A percentile compares a stretch with the other conserved stretches of the same genome.
phyloP scores from a whole-genome alignment of 2,329 filamentous ascomycete species.

The Claviceps africana region DNA sequence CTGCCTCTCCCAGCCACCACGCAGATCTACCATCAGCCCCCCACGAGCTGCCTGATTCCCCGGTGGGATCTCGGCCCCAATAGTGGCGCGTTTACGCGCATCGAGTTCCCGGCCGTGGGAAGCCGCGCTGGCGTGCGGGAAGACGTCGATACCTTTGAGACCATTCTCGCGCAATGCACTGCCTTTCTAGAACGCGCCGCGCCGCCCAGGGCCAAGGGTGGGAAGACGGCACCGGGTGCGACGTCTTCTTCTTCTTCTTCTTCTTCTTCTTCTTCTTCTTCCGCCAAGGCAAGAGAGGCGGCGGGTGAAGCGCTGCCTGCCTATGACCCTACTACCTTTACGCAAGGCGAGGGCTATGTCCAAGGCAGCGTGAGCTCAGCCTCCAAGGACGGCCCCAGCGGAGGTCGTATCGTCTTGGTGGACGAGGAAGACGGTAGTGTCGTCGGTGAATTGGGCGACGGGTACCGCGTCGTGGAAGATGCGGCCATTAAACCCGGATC shows the following conservation, averaged over 20 bases:
- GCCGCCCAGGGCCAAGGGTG: slow-evolving; percentile 33
- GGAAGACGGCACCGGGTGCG: slow-evolving; percentile 13
- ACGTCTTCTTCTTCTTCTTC: no score
- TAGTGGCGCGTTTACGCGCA: slow-evolving; percentile 78
- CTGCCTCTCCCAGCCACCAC: slow-evolving; percentile 87
- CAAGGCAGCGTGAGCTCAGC: slow-evolving; percentile 43
- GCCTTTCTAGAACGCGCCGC: slow-evolving; percentile 79
- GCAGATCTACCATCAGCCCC: slow-evolving; percentile 93
- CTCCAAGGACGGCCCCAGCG: slow-evolving; percentile 21
- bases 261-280: no score
- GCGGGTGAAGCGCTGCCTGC: slow-evolving; percentile 34
- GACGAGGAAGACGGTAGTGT: slow-evolving; percentile 95
- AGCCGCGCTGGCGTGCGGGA: slow-evolving; percentile 66
- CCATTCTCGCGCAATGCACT: slow-evolving; percentile 93
- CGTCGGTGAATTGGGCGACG: slow-evolving; percentile 77
- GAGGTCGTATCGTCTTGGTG: slow-evolving; percentile 76
- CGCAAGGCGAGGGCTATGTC: slow-evolving; percentile 65
- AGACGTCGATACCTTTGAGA: slow-evolving; percentile 92
- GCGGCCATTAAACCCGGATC: slow-evolving; percentile 66
- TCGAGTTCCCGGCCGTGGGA: slow-evolving; percentile 72
- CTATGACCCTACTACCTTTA: slow-evolving; percentile 75
- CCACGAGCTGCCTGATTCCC: slow-evolving; percentile 83
- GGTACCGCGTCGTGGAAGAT: slow-evolving; percentile 68
- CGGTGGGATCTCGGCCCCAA: slow-evolving; percentile 87
- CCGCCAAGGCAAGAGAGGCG: slow-evolving; percentile 28